Base-by-base conservation (phyloP, 441 rosid genomes). In the Adansonia gregorii region DNA sequence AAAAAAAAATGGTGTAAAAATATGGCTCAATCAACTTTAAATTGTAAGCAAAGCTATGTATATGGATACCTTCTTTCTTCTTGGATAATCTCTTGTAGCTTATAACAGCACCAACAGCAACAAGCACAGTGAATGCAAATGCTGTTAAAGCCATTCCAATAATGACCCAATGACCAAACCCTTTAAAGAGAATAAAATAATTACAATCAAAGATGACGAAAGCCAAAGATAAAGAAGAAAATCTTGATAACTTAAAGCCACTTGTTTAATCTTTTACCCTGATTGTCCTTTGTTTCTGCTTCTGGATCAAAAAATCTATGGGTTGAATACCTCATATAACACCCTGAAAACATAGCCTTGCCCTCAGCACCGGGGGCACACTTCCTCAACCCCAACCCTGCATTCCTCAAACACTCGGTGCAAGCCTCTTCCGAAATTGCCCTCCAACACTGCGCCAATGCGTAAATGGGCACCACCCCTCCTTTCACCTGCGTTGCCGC, bases 391-490 rank as follows among this genome's bases (percentile, higher is more conserved):
- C 75, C 63, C 2, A 80, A 67, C 1, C 85, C 78, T 10, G 94
- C 94, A 52, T 9, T 74, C 2, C 75, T 69, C 80, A 91, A 81
- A 78, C 97, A 92, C 2, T 79, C 79, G 55, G 83, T 73, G 73
- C 97, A 92, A 0, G 84, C 82, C 0, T 78, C 70, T 17, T 67
- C 56, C 6, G 73, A 77, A 31, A 88, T 82, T 3, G 88, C 86
- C 8, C 83, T 73, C 91, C 92, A 90, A 71, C 97, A 91, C 81
- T 92, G 97, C 45, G 93, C 91, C 85, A 89, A 51, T 4, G 89
- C 92, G 45, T 86, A 90, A 41, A 84, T 83, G 6, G 85, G 56
- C 0, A 78, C 39, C n/a, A 19, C 49, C 15, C 85, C 90, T 45
- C 72, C 68, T 56, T 74, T 78, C 39, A 10, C 61, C 80, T 78